These are phyloP conservation scores for Pichia sp. DNA, from an alignment of 1,139 yeast species.

Conservation along the genomic window DNA sequence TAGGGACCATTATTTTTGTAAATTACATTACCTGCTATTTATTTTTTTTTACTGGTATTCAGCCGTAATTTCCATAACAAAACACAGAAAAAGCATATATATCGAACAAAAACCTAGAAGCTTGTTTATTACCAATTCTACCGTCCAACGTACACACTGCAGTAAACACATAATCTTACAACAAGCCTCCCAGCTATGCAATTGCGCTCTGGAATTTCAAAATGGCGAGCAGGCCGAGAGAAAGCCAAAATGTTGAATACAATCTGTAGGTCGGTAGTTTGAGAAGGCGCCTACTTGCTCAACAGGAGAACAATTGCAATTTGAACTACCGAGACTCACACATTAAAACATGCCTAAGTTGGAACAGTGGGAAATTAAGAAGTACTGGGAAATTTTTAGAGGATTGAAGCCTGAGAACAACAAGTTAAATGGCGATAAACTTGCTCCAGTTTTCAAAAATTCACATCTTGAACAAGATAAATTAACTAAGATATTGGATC, in stretches of 20 bases:
- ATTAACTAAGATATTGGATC: slow-evolving; percentile 80
- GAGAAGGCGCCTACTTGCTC: background rate
- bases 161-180: too few species aligned
- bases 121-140: too few species aligned
- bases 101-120: too few species aligned
- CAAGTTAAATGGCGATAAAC: slow-evolving; percentile 77
- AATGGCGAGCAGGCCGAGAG: too few species aligned
- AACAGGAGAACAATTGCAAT: background rate
- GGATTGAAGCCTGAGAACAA: slow-evolving; percentile 79
- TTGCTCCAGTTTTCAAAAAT: slow-evolving; percentile 80
- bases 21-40: too few species aligned
- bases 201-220: background rate
- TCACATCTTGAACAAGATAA: slow-evolving; percentile 74
- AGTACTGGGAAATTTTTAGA: slow-evolving; percentile 95
- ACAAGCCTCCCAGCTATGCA: too few species aligned
- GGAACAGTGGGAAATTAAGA: slow-evolving; percentile 91
- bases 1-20: slow-evolving; percentile 59
- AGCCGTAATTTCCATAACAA: too few species aligned
- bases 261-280: too few species aligned
- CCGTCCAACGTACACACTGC: too few species aligned
- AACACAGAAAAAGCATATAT: too few species aligned
- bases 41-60: too few species aligned
- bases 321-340: background rate
- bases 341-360: slow-evolving; percentile 43
- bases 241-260: too few species aligned